These are phyloP conservation scores for Aspergillus cejpii DNA, from an alignment of 2,329 filamentous ascomycete genomes.

Conservation along the genomic window DNA sequence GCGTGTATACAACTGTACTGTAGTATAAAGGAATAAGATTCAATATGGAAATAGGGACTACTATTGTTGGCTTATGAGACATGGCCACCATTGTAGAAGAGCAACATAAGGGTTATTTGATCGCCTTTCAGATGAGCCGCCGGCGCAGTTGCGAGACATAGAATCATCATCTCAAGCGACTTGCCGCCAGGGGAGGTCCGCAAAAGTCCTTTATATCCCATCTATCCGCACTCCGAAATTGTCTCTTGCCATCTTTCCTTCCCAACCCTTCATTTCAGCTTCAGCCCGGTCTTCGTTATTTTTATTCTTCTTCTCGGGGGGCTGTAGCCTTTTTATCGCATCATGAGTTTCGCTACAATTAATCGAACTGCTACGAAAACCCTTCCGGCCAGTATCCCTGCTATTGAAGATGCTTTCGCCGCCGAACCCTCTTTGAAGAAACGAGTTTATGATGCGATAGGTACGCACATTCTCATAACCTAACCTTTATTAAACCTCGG, in stretches of 20 bases:
- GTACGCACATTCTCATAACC: constrained; percentile 23
- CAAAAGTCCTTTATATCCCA: constrained; percentile 12
- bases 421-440: constrained; percentile 35
- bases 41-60: constrained; percentile 4
- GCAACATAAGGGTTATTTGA: not conserved
- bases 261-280: not conserved
- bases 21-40: constrained; percentile 24
- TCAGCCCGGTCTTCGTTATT: constrained; percentile 6
- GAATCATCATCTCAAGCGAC: not conserved
- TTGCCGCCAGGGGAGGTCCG: constrained; percentile 19
- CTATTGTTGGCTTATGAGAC: not conserved
- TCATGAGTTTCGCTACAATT: constrained; percentile 37
- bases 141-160: not conserved
- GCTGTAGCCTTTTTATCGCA: constrained; percentile 16
- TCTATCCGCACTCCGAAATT: constrained; percentile 5
- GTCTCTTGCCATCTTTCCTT: constrained; percentile 1
- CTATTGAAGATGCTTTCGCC: constrained; percentile 39
- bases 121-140: not conserved
- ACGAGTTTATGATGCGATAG: constrained; percentile 40
- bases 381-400: constrained; percentile 19
- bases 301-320: constrained; percentile 8
- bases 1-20: constrained; percentile 22
- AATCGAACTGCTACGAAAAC: constrained; percentile 19
- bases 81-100: not conserved
- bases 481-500: not conserved